A percentile compares a stretch with the other conserved stretches of the same genome.
These are phyloP conservation scores for Cryptococcus sp. DNA, from an alignment of 1,284 basidiomycete genomes.

Conservation along the genomic window DNA sequence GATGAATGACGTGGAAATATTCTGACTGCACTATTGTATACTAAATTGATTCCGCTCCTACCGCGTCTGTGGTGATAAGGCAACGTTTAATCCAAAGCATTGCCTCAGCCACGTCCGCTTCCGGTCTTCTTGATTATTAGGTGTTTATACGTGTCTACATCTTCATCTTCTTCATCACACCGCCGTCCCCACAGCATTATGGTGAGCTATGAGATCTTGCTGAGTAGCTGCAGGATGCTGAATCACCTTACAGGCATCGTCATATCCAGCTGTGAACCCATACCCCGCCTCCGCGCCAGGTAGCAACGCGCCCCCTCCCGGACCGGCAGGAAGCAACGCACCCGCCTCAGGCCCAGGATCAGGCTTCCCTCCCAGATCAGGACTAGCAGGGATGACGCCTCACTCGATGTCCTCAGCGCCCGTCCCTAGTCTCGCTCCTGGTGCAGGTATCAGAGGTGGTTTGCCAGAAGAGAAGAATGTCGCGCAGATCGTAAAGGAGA, in stretches of 20 bases:
- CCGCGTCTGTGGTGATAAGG: no score
- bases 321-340: constrained; percentile 1
- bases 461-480: constrained; percentile 53
- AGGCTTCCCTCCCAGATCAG: constrained; percentile 50
- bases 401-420: constrained; percentile 37
- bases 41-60: no score
- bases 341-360: constrained; percentile 48
- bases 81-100: no score
- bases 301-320: constrained; percentile 2
- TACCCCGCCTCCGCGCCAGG: constrained; percentile 28
- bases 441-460: constrained; percentile 42
- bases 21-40: no score
- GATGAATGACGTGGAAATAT: no score
- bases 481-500: constrained; percentile 49
- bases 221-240: no score
- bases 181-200: no score
- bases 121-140: no score
- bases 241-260: background rate
- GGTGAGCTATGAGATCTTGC: no score
- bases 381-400: constrained; percentile 48
- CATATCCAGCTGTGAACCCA: constrained; percentile 22
- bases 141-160: no score
- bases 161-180: no score
- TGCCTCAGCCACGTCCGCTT: no score
- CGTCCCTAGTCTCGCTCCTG: constrained; percentile 33